Conservation (phyloP, 768 basidiomycete species). For the Mycena filopes region DNA sequence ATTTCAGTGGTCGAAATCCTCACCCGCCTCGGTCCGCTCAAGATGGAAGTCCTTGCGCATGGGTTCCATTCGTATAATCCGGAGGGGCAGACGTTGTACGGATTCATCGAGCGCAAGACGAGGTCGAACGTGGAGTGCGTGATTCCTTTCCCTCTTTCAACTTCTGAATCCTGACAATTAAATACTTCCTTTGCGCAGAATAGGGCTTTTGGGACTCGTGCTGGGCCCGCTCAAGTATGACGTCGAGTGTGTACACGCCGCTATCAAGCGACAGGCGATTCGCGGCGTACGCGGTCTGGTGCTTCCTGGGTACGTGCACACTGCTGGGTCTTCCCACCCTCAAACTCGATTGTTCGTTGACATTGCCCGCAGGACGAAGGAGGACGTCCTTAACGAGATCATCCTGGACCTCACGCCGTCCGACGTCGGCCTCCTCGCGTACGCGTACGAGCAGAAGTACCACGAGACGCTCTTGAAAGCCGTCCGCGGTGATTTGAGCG, state of each 20-base stretch:
- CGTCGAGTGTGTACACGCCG: slow-evolving; percentile 45
- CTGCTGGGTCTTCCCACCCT: no score
- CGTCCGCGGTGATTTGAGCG: slow-evolving; percentile 47
- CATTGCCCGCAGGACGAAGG: slow-evolving; percentile 48
- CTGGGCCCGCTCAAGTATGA: slow-evolving; percentile 54
- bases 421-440: slow-evolving; percentile 47
- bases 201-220: slow-evolving; percentile 45
- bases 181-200: slow-evolving; percentile 29
- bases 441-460: slow-evolving; percentile 45
- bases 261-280: no score
- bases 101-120: slow-evolving; percentile 41
- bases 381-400: slow-evolving; percentile 50
- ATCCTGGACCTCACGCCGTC: slow-evolving; percentile 49
- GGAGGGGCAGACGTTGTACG: slow-evolving; percentile 43
- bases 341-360: no score
- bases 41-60: slow-evolving; percentile 51
- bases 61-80: slow-evolving; percentile 40
- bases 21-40: slow-evolving; percentile 42
- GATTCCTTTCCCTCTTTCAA: no score
- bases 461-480: slow-evolving; percentile 39
- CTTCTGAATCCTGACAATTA: neutral
- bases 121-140: slow-evolving; percentile 48
- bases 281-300: slow-evolving; percentile 44
- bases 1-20: slow-evolving; percentile 46
- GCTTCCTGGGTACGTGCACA: no score